Base-by-base conservation (phyloP, 345 rosid genomes). In the Pugionium cornutum region DNA sequence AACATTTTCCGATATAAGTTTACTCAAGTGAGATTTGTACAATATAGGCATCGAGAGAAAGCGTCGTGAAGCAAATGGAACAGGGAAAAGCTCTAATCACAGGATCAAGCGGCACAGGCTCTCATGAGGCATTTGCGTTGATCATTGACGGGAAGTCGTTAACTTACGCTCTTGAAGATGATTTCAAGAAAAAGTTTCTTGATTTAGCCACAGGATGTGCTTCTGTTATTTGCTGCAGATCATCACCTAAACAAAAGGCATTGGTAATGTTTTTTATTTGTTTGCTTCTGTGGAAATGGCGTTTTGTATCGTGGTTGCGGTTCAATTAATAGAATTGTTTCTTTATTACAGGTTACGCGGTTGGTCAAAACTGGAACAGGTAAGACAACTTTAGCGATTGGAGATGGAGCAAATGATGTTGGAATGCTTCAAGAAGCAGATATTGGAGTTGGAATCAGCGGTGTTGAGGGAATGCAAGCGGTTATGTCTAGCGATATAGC, bases 361-460 rank as follows among this genome's bases (percentile, higher is more conserved):
- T 75, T 94, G 74, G 97, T 94, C n/a, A 94, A 94, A 76, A 70
- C 40, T 39, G 87, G 81, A 80, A 85, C 88, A 0, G 92, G 92
- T n/a, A 83, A 79, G 51, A 88, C 99, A 81, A 90, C 95, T 40
- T 75, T 94, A 67, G 96, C 86, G 2, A 82, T 94, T 44, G 99
- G 99, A 33, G 99, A 94, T 78, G 97, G 99, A 26, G 99, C 97
- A 46, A 94, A 94, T 44, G 99, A 92, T 76, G 99, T 94, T 0
- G 99, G 99, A 31, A 94, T 94, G 99, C 99, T 94, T 67, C 99
- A 94, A 82, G 99, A 94, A 81, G 97, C 97, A 1, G 96, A 94
- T 64, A 94, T 94, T 0, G 97, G 99, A 28, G 79, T 90, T 29
- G 97, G 99, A 66, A 94, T 94, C 75, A 94, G 99, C 39, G 99